Percentiles rank a stretch among this genome's conserved stretches.
Evolutionary conservation across 805 yeast species (phyloP).

Genomic region (Saccharomycopsis oosterbeekiorum): DNA sequence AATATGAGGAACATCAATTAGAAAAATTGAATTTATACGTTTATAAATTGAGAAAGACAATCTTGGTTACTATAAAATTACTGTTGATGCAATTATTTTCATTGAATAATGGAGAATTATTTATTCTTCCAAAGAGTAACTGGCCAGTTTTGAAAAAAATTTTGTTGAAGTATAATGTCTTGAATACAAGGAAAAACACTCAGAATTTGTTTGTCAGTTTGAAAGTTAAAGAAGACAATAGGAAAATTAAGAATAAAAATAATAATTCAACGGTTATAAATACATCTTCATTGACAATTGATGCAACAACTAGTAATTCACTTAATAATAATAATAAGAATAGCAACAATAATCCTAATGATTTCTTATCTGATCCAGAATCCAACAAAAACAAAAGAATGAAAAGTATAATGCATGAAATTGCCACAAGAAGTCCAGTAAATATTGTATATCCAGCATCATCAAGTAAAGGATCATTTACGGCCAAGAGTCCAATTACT

Average conservation of each 20-base stretch:
- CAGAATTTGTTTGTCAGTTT: background rate
- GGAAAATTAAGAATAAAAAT: background rate
- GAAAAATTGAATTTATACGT: background rate
- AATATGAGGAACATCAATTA: background rate
- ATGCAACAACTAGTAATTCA: background rate
- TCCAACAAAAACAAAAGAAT: background rate
- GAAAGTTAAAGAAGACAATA: background rate
- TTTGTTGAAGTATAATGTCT: slow-evolving; percentile 11
- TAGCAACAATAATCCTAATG: background rate
- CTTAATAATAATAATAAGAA: background rate
- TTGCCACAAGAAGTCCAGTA: background rate
- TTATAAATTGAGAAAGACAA: slow-evolving; percentile 1
- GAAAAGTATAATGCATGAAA: background rate
- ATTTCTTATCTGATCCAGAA: background rate
- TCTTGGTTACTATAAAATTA: slow-evolving; percentile 10
- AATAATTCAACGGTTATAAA: background rate
- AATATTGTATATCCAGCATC: background rate
- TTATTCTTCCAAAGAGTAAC: slow-evolving; percentile 13
- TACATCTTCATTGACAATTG: background rate
- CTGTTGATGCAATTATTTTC: slow-evolving; percentile 14
- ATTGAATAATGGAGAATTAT: slow-evolving; percentile 16
- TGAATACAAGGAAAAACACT: slow-evolving; percentile 8
- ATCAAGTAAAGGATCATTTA: background rate
- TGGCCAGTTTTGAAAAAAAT: slow-evolving; percentile 13
- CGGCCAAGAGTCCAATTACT: background rate